Evolutionary conservation across 441 rosid genomes (phyloP), one percentile per base, ranked within the genome.

Genomic region (Corymbia citriodora): DNA sequence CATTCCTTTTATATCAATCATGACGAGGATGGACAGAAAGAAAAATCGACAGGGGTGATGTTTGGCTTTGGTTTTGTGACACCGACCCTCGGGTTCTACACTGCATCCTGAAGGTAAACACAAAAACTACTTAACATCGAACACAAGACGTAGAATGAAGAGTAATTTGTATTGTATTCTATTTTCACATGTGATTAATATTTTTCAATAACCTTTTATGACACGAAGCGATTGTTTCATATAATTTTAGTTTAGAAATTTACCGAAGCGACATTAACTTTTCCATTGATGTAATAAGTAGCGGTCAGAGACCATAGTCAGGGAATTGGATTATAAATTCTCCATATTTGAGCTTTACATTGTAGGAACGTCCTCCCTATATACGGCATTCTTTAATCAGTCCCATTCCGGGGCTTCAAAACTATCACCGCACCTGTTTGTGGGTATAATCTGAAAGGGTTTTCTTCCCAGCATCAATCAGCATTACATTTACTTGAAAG

Each of bases 211-310:
- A 15, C 17, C 16, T 54, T 16, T 54, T 54, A 54, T 54, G 54
- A 52, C 15, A 5, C 54, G 6, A 52, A 52, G 54, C 6, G 55
- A 53, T 53, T 53, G 18, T 53, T 53, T 15, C 6, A 55, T 18
- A 40, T 16, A 0, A 19, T 55, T 55, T 16, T 55, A 55, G 9
- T 18, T 55, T 55, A 0, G 57, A 16, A 55, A 55, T 55, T 55
- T 54, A 54, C 55, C 55, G 23, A 57, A 57, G 63, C 23, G 63
- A 23, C 63, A 23, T 57, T 57, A 23, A 57, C 63, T 57, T 23
- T 57, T 57, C 1, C 1, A 0, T 5, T 9, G 0, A 57, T 57
- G 13, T 0, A 57, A 27, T 4, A 9, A 61, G 31, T 2, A 23
- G 63, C 23, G 63, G 63, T 57, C 63, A 57, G 21, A 57, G 63